Conservation (phyloP, 192 early-diverging fungal genomes). For the Cetraspora pellucida region DNA sequence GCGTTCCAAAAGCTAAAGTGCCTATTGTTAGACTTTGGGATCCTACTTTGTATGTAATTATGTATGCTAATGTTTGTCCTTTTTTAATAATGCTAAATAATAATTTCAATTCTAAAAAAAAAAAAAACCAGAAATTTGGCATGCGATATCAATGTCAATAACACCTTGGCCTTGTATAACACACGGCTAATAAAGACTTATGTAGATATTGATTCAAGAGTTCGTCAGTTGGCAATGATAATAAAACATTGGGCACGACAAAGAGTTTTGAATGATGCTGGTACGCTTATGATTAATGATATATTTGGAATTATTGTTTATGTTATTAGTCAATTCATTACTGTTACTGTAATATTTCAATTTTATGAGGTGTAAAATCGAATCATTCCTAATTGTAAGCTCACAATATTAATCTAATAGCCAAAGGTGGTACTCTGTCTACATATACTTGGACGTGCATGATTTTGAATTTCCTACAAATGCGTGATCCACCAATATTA, state of each 20-base stretch:
- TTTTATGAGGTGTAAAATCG: too few relatives aligned
- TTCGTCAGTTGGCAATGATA: conserved; percentile 88
- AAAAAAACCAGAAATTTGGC: conserved; percentile 61
- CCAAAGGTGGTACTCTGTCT: conserved; percentile 90
- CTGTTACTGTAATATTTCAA: too few relatives aligned
- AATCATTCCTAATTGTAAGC: too few relatives aligned
- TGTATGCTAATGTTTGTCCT: too few relatives aligned
- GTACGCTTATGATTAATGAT: conserved; percentile 43
- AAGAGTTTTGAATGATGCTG: conserved; percentile 86
- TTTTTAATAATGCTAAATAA: too few relatives aligned
- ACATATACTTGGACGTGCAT: conserved; percentile 96
- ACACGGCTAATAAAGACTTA: conserved; percentile 88
- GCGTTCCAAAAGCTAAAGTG: conserved; percentile 85
- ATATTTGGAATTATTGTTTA: neutral
- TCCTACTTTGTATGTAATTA: conserved; percentile 69
- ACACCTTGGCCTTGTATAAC: conserved; percentile 86
- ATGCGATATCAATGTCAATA: conserved; percentile 96
- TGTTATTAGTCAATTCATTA: neutral
- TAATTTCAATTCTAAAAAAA: too few relatives aligned
- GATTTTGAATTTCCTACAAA: conserved; percentile 91
- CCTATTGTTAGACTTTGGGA: conserved; percentile 94
- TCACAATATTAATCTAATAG: conserved; percentile 44
- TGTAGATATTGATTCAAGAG: conserved; percentile 83
- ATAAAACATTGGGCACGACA: conserved; percentile 92
- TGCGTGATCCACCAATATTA: conserved; percentile 84